A percentile compares a stretch with the other conserved stretches of the same genome.
Evolutionary conservation across 2,329 filamentous ascomycete species (phyloP).

Genomic region (Cladophialophora bantiana): DNA sequence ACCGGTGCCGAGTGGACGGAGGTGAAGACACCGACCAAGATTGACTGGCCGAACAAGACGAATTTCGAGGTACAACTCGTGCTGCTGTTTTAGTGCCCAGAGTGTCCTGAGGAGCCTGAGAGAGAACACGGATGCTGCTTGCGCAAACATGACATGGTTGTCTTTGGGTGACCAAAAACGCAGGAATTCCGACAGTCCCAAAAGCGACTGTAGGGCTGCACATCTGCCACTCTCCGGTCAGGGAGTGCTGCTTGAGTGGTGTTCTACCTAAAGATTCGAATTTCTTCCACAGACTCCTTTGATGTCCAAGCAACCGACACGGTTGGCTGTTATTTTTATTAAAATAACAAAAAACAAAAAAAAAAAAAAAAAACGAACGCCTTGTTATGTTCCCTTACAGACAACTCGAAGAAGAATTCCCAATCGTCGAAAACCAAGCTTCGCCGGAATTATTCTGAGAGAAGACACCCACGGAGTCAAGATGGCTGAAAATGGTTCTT

Average conservation of each 20-base stretch:
- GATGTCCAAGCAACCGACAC: neutral
- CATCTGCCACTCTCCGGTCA: neutral
- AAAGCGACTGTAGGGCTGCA: neutral
- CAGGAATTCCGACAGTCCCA: neutral
- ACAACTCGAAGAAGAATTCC: no score
- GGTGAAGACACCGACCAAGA: neutral
- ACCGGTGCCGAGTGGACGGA: neutral
- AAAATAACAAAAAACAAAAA: no score
- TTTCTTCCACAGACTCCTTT: neutral
- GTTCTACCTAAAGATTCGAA: neutral
- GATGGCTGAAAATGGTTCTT: neutral
- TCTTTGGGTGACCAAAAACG: neutral
- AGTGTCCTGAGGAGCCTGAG: neutral
- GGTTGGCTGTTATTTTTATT: no score
- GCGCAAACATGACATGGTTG: neutral
- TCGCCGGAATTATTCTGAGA: neutral
- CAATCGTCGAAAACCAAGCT: neutral
- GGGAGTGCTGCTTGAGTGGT: neutral
- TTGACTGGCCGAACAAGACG: neutral
- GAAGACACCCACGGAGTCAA: neutral
- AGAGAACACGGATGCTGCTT: neutral
- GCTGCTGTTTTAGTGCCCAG: neutral
- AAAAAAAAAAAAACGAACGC: no score
- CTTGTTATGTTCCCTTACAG: no score
- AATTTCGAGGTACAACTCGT: neutral